A percentile compares a stretch with the other conserved stretches of the same genome.
These are phyloP conservation scores for Scutellaria galericulata DNA, from an alignment of 257 asterid genomes.

Conservation along the genomic window DNA sequence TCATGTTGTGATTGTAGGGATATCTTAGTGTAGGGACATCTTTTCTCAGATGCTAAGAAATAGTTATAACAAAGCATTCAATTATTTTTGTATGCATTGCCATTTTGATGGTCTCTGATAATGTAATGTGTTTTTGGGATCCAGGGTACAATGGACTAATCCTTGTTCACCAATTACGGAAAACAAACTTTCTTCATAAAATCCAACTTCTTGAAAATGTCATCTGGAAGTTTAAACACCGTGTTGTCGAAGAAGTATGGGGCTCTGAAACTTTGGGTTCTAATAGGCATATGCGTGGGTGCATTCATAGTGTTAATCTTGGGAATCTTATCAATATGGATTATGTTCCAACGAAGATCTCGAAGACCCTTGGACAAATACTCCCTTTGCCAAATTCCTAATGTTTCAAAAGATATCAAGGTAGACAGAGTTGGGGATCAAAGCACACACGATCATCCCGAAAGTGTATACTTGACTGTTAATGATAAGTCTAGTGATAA, in stretches of 20 bases:
- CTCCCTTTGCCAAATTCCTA: slow-evolving; percentile 70
- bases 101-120: slow-evolving; percentile 33
- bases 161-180: slow-evolving; percentile 22
- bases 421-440: slow-evolving; percentile 71
- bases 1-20: slow-evolving; percentile 16
- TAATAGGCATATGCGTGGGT: slow-evolving; percentile 74
- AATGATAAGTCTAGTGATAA: slow-evolving; percentile 68
- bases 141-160: slow-evolving; percentile 58
- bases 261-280: slow-evolving; percentile 82
- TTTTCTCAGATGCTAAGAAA: neutral
- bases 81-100: too few species aligned
- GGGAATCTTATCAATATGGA: slow-evolving; percentile 76
- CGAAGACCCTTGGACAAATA: slow-evolving; percentile 57
- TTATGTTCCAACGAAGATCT: slow-evolving; percentile 65
- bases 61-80: neutral
- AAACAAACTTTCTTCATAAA: slow-evolving; percentile 17
- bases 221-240: slow-evolving; percentile 57
- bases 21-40: slow-evolving; percentile 1
- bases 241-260: slow-evolving; percentile 70
- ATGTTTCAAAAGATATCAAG: slow-evolving; percentile 76
- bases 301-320: slow-evolving; percentile 75
- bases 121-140: slow-evolving; percentile 43
- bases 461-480: slow-evolving; percentile 54
- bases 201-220: slow-evolving; percentile 51
- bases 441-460: slow-evolving; percentile 47